These are phyloP conservation scores for Hymenoscyphus infarciens DNA, from an alignment of 2,329 filamentous ascomycete genomes.

Conservation along the genomic window DNA sequence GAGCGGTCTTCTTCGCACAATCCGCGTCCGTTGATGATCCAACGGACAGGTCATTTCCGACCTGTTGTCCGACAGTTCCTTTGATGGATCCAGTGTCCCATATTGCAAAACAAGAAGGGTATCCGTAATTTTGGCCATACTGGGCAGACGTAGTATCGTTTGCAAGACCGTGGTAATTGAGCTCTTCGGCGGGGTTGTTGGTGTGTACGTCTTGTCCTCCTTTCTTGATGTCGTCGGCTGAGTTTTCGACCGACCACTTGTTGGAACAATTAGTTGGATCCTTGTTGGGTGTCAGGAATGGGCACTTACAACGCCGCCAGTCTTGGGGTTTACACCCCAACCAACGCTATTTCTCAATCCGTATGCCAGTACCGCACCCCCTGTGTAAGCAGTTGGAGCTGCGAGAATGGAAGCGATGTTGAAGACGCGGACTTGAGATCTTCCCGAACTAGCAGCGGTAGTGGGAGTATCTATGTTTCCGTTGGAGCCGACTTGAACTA, in stretches of 20 bases:
- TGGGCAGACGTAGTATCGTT: conserved; percentile 26
- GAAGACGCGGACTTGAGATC: conserved; percentile 64
- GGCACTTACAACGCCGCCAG: conserved; percentile 49
- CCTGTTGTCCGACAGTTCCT: conserved; percentile 30
- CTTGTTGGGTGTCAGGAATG: not conserved
- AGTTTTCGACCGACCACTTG: conserved; percentile 58
- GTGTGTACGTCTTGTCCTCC: conserved; percentile 57
- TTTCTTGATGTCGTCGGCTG: conserved; percentile 60
- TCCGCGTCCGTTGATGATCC: conserved; percentile 40
- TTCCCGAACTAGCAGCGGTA: conserved; percentile 49
- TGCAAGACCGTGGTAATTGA: conserved; percentile 67
- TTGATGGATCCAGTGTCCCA: conserved; percentile 53
- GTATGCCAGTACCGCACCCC: conserved; percentile 57
- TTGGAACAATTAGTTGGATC: not conserved
- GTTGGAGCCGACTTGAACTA: conserved; percentile 63
- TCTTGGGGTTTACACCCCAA: conserved; percentile 57
- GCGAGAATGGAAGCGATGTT: conserved; percentile 38
- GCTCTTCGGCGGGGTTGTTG: conserved; percentile 69
- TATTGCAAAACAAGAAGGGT: conserved; percentile 64
- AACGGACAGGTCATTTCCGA: conserved; percentile 30
- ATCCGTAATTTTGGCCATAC: conserved; percentile 60
- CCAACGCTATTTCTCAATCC: conserved; percentile 71
- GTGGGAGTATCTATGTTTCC: conserved; percentile 59
- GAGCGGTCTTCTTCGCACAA: conserved; percentile 45
- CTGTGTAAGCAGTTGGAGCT: conserved; percentile 44